Evolutionary conservation across 1,139 yeast genomes (phyloP), one percentile per base, ranked within the genome.

Genomic region (Lodderomyces theae): DNA sequence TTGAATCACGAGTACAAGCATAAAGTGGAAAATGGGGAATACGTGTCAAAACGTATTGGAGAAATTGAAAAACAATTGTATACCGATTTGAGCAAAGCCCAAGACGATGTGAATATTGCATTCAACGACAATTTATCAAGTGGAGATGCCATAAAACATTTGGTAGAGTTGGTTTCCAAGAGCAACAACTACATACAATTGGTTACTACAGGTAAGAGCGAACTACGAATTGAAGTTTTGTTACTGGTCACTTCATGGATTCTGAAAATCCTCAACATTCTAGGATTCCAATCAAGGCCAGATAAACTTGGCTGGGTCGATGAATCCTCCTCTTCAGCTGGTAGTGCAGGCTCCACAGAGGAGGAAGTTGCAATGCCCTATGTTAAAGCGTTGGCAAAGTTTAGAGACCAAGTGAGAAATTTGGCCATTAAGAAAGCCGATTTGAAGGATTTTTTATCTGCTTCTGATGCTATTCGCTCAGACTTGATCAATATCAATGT

Each of bases 111-210:
- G 3, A 87, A 89, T 56, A 69, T 62, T 25, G 86, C 95, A 2
- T 86, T 92, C 64, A 83, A 95, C 61, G 98, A 92, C 59, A 92
- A 88, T 58, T 71, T 92, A 48, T 66, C 90, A 2, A 85, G 95
- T 1, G 90, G 95, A 5, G 75, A 69, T 48, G 96, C 83, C 0
- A 65, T 92, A 48, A 77, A 85, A 50, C 60, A 66, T 1, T 56
- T 92, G 39, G 68, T 76, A 45, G 95, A 86, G 17, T 67, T 92
- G 45, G 82, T 92, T 6, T 77, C 84, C 26, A 75, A 73, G 45
- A 58, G 88, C 10, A 90, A 92, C 60, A 75, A 79, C 34, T 92
- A 92, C 57, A 79, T 90, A 38, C 75, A 70, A 52, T 43, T 73
- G 12, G 56, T 72, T 5, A 64, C 75, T 30, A 63, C 68, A 10